phyloP scores from a whole-genome alignment of 306 rosid species.

The Ammopiptanthus mongolicus region DNA sequence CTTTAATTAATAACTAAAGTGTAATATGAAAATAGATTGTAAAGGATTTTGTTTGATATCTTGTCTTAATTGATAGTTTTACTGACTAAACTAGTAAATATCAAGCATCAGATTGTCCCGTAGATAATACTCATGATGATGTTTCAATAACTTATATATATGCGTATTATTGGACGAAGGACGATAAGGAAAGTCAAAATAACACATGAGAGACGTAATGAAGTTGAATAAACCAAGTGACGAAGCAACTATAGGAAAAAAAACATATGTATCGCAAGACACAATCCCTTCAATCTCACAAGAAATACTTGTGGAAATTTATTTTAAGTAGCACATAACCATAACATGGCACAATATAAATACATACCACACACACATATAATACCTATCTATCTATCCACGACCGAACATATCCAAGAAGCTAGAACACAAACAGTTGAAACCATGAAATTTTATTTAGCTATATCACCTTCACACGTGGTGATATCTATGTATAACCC shows the following conservation, averaged over 20 bases:
- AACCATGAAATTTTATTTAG: not conserved
- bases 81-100: no score
- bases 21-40: no score
- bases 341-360: not conserved
- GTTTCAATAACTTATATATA: not conserved
- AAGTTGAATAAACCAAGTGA: not conserved
- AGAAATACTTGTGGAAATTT: not conserved
- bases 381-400: no score
- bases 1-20: no score
- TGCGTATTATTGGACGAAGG: not conserved
- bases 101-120: not conserved
- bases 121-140: not conserved
- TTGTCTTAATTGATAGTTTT: no score
- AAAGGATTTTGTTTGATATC: no score
- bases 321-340: not conserved
- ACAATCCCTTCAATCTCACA: not conserved
- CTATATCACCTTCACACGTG: not conserved
- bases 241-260: not conserved
- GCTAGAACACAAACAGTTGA: not conserved
- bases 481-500: not conserved
- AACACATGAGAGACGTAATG: not conserved
- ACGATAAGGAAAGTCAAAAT: not conserved
- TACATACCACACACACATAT: not conserved
- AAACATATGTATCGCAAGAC: not conserved
- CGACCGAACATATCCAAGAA: not conserved